These are phyloP conservation scores for Oropetium thomaeum DNA, from an alignment of 176 grass and related monocot genomes.

Conservation along the genomic window DNA sequence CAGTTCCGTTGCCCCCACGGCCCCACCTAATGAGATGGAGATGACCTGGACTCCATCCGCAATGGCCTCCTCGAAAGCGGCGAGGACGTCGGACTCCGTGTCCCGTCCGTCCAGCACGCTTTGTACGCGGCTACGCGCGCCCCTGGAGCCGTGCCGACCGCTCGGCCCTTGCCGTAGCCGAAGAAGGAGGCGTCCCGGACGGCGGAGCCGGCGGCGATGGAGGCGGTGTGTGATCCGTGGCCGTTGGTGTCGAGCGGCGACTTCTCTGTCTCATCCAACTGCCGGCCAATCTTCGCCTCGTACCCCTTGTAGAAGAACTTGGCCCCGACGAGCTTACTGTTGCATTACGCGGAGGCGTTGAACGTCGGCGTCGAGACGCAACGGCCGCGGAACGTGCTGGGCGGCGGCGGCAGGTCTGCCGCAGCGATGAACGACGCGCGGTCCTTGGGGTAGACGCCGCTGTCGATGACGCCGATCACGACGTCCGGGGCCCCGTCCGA, in stretches of 20 bases:
- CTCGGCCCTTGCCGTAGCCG: background rate
- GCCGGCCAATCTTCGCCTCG: background rate
- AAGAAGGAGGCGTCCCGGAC: background rate
- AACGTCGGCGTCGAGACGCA: slow-evolving; percentile 15
- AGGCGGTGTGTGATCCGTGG: background rate
- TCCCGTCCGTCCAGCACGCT: background rate
- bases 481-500: background rate
- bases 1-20: too few species aligned
- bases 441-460: background rate
- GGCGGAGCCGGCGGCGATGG: background rate
- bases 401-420: background rate
- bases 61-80: background rate
- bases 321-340: background rate
- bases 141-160: background rate
- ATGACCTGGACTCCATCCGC: background rate
- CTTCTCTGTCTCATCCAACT: background rate
- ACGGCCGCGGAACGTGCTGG: background rate
- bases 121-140: background rate
- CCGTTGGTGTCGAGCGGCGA: background rate
- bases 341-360: background rate
- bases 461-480: background rate
- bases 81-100: background rate
- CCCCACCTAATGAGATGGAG: background rate
- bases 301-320: background rate
- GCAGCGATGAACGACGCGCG: background rate